Evolutionary conservation across 2,329 filamentous ascomycete species (phyloP), one percentile per base, ranked within the genome.

Genomic region (Aspergillus sp.): DNA sequence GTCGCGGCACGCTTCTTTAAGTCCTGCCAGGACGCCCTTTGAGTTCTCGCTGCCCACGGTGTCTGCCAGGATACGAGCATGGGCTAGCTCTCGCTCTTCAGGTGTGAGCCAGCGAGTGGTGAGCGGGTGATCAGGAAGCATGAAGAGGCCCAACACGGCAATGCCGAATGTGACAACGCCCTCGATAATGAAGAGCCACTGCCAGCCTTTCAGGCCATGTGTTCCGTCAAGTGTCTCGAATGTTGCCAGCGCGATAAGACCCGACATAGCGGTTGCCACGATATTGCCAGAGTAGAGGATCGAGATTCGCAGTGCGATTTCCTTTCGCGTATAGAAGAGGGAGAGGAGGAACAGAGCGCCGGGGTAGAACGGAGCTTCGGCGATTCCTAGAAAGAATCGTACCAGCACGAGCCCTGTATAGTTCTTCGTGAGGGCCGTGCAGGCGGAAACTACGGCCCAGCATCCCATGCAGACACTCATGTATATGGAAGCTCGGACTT

Each of bases 241-340:
- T 7, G 39, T 52, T 4, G 50, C 50, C 49, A 79, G 70, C 42
- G 77, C 76, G 22, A 63, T 68, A 61, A 86, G 76, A 0, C 82
- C 82, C 0, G 82, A 83, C 65, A 86, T 86, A 50, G 83, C 82
- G 48, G 83, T 83, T 41, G 83, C 83, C 62, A 86, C 79, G 60
- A 85, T 78, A 64, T 83, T 85, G 1, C 83, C 82, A 30, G 27
- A 30, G 27, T 30, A 30, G 11, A 30, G 1, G 1, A 30, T 30
- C 2, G 27, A 30, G 8, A 30, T 30, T 30, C 27, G 27, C 2
- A 30, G 9, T 1, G 27, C 27, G 1, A 30, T 30, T 30, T 30
- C 27, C 3, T 30, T 30, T 3, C 27, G 27, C 9, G 27, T 30
- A 9, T 30, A 30, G 27, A 30, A 30, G 3, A 30, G 27, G 8